These are phyloP conservation scores for Rhodocollybia butyracea DNA, from an alignment of 768 basidiomycete species.

Conservation along the genomic window DNA sequence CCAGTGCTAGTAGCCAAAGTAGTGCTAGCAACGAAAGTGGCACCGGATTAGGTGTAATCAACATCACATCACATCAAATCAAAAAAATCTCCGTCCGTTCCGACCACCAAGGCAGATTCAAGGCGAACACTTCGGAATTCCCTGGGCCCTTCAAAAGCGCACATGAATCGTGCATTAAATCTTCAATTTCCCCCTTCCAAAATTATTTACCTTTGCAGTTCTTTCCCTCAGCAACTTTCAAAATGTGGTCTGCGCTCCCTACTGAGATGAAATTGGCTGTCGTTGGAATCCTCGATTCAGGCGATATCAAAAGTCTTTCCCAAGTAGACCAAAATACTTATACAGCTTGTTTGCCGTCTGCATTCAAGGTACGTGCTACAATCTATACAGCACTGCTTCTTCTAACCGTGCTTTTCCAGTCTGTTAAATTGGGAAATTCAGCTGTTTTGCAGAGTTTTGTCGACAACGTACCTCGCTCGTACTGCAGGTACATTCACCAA, in stretches of 20 bases:
- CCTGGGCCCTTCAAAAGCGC: constrained; percentile 7
- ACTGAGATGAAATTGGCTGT: constrained; percentile 63
- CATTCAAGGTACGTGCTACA: constrained; percentile 50
- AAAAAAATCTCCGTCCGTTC: neutral
- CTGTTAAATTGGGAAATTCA: constrained; percentile 45
- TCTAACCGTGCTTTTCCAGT: constrained; percentile 27
- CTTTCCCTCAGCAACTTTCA: neutral
- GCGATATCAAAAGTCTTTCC: constrained; percentile 46
- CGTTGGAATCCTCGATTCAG: constrained; percentile 42
- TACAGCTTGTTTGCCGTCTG: constrained; percentile 49
- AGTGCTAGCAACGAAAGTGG: too few relatives aligned
- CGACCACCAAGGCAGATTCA: too few relatives aligned
- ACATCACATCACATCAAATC: constrained; percentile 3
- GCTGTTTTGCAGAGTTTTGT: constrained; percentile 51
- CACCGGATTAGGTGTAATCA: neutral
- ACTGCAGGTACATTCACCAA: constrained; percentile 48
- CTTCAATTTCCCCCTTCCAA: neutral
- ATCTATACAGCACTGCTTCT: constrained; percentile 8
- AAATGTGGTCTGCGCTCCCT: constrained; percentile 56
- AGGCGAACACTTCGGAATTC: constrained; percentile 9
- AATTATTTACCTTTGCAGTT: neutral
- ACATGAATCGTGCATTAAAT: neutral
- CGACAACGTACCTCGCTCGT: constrained; percentile 51
- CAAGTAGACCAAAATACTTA: constrained; percentile 48
- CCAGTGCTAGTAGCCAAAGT: too few relatives aligned